A percentile compares a stretch with the other conserved stretches of the same genome.
These are phyloP conservation scores for Phylloporus arenicola DNA, from an alignment of 768 basidiomycete genomes.

Conservation along the genomic window DNA sequence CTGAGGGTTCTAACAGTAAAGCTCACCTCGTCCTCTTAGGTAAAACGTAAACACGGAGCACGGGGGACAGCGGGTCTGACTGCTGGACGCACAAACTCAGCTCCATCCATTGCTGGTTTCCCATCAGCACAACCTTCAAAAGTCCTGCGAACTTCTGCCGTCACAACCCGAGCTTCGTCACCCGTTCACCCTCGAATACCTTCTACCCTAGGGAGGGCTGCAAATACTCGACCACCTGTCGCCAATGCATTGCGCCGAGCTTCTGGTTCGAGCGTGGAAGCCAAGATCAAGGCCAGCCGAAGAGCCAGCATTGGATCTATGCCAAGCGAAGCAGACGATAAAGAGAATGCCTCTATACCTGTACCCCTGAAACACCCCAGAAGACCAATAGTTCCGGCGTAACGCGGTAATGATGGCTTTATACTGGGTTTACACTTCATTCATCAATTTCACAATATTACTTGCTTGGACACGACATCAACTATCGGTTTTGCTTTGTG, in stretches of 20 bases:
- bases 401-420: neutral
- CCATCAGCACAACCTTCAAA: constrained; percentile 45
- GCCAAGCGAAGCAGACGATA: constrained; percentile 48
- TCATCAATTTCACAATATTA: constrained; percentile 1
- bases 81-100: constrained; percentile 46
- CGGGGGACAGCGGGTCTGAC: constrained; percentile 53
- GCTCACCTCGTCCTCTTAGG: constrained; percentile 31
- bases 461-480: constrained; percentile 9
- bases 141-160: constrained; percentile 30
- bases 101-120: constrained; percentile 20
- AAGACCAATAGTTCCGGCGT: constrained; percentile 16
- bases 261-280: constrained; percentile 29
- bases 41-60: constrained; percentile 59
- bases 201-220: constrained; percentile 26
- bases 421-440: constrained; percentile 6
- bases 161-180: constrained; percentile 31
- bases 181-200: constrained; percentile 30
- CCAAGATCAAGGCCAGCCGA: constrained; percentile 30
- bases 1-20: neutral
- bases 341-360: constrained; percentile 47
- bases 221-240: constrained; percentile 14
- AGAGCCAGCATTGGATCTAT: constrained; percentile 33
- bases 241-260: constrained; percentile 22
- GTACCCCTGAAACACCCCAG: constrained; percentile 12
- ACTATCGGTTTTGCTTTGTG: constrained; percentile 7